phyloP scores from a whole-genome alignment of 2,329 filamentous ascomycete genomes.

The Botrytis elliptica region DNA sequence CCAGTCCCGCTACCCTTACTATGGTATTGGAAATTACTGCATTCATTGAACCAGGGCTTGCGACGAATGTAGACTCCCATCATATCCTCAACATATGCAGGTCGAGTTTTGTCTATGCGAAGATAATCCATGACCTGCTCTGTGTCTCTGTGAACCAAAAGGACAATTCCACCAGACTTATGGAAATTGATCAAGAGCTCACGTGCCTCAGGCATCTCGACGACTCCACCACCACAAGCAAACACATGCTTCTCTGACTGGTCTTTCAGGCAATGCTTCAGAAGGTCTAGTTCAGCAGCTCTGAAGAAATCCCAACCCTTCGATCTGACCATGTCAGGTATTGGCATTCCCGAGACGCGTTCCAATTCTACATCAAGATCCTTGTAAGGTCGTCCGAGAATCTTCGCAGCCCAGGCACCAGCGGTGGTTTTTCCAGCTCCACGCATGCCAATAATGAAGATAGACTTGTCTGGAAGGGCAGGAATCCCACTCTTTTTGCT shows the following conservation, averaged over 20 bases:
- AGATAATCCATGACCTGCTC: conserved; percentile 87
- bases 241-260: conserved; percentile 77
- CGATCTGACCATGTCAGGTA: conserved; percentile 78
- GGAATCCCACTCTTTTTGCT: conserved; percentile 43
- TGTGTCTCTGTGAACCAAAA: conserved; percentile 85
- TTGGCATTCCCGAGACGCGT: conserved; percentile 66
- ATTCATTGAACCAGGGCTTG: conserved; percentile 85
- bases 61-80: conserved; percentile 85
- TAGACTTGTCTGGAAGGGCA: conserved; percentile 56
- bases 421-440: conserved; percentile 95
- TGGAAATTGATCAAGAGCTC: conserved; percentile 72
- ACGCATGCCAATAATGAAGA: conserved; percentile 96
- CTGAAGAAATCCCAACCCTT: conserved; percentile 89
- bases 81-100: conserved; percentile 91
- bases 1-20: conserved; percentile 59
- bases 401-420: conserved; percentile 77
- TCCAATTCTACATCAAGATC: conserved; percentile 91
- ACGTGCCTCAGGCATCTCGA: conserved; percentile 79
- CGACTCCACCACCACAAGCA: conserved; percentile 90
- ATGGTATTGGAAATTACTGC: conserved; percentile 93
- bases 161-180: conserved; percentile 74
- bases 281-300: conserved; percentile 69
- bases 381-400: conserved; percentile 73
- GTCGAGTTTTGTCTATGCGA: conserved; percentile 82
- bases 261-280: conserved; percentile 72